phyloP scores from a whole-genome alignment of 345 rosid genomes.

The Boechera divaricarpa region DNA sequence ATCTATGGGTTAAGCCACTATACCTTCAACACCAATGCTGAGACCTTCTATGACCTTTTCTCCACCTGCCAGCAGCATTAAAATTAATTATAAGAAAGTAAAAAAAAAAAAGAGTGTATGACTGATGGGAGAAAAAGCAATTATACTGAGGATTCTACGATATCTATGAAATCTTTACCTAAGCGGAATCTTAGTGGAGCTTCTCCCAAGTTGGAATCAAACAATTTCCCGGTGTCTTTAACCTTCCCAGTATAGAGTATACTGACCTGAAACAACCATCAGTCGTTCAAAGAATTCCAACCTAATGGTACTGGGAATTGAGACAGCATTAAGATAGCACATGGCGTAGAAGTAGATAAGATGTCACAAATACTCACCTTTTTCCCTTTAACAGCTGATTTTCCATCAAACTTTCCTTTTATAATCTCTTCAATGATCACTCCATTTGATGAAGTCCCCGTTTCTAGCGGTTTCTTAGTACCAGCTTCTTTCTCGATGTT shows the following conservation, averaged over 20 bases:
- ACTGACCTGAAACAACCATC: slow-evolving; percentile 52
- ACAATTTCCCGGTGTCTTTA: slow-evolving; percentile 54
- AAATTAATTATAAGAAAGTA: not conserved
- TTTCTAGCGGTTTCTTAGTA: slow-evolving; percentile 24
- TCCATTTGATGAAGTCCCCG: slow-evolving; percentile 45
- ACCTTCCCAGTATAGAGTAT: slow-evolving; percentile 55
- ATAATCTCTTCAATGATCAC: slow-evolving; percentile 54
- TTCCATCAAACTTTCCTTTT: slow-evolving; percentile 52
- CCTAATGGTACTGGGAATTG: not conserved
- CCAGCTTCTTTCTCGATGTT: slow-evolving; percentile 32
- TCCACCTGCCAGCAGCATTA: slow-evolving; percentile 48
- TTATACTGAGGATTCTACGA: not conserved
- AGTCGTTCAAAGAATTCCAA: not conserved
- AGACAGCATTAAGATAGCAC: slow-evolving; percentile 17
- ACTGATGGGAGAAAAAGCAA: slow-evolving; percentile 17
- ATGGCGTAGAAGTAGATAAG: slow-evolving; percentile 12
- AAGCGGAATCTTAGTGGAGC: slow-evolving; percentile 53
- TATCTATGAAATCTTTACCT: slow-evolving; percentile 47
- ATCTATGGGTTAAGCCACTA: slow-evolving; percentile 19
- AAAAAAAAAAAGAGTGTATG: slow-evolving; percentile 1
- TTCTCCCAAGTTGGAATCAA: slow-evolving; percentile 55
- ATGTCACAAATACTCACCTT: slow-evolving; percentile 45
- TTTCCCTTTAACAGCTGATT: slow-evolving; percentile 57
- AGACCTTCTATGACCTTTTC: slow-evolving; percentile 53
- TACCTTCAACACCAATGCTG: slow-evolving; percentile 70